Evolutionary conservation across 2,329 filamentous ascomycete genomes (phyloP).

Genomic region (Seiridium cupressi): DNA sequence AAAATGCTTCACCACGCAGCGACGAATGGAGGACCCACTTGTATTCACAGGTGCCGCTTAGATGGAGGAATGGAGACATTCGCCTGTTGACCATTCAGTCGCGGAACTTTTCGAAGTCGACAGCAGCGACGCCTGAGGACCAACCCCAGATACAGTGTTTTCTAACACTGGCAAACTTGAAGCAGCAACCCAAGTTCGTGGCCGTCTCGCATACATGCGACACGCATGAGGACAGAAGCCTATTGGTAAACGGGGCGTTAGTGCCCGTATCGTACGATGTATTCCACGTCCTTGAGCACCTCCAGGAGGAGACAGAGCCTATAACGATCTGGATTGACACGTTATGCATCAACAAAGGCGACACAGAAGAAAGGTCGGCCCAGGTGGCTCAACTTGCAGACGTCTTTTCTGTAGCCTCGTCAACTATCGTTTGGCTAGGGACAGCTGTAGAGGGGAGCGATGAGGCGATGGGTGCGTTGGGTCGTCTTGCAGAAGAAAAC

Average conservation of each 20-base stretch:
- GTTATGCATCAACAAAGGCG: neutral
- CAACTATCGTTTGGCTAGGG: slow-evolving; percentile 19
- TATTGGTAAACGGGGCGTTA: slow-evolving; percentile 2
- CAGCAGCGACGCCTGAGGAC: neutral
- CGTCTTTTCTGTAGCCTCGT: slow-evolving; percentile 15
- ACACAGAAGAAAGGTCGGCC: slow-evolving; percentile 12
- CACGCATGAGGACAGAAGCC: slow-evolving; percentile 8
- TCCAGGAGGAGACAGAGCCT: slow-evolving; percentile 14
- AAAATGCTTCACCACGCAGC: neutral
- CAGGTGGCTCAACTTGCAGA: slow-evolving; percentile 17
- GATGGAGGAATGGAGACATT: slow-evolving; percentile 17
- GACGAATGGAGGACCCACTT: slow-evolving; percentile 17
- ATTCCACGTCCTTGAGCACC: slow-evolving; percentile 10
- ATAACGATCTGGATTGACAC: slow-evolving; percentile 4
- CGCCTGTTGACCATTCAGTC: slow-evolving; percentile 21
- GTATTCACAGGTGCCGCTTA: slow-evolving; percentile 19
- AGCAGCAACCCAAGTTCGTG: slow-evolving; percentile 13
- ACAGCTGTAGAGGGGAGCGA: slow-evolving; percentile 14
- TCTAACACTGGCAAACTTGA: slow-evolving; percentile 16
- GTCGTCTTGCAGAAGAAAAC: slow-evolving; percentile 16
- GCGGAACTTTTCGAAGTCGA: slow-evolving; percentile 7
- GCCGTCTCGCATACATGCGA: slow-evolving; percentile 17
- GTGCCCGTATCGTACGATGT: slow-evolving; percentile 8
- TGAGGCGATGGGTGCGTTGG: slow-evolving; percentile 18
- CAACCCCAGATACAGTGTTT: slow-evolving; percentile 16